Evolutionary conservation across 1,284 basidiomycete genomes (phyloP).

Genomic region (Dichomitus squalens): DNA sequence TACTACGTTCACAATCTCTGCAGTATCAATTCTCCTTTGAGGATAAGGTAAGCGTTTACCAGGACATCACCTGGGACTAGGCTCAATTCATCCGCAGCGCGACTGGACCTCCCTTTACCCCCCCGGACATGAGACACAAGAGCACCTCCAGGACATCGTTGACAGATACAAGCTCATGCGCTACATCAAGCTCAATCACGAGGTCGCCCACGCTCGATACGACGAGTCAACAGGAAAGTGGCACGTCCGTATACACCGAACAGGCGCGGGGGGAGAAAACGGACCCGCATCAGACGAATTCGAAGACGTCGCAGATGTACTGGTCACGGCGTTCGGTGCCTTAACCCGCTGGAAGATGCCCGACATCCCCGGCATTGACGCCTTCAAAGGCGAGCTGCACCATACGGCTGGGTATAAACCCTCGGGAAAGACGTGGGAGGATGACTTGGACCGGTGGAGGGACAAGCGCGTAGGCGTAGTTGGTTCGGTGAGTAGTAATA

Average conservation of each 20-base stretch:
- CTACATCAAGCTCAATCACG: slow-evolving; percentile 56
- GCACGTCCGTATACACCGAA: slow-evolving; percentile 47
- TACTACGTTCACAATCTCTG: neutral
- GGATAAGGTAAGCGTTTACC: slow-evolving; percentile 38
- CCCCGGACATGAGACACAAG: slow-evolving; percentile 56
- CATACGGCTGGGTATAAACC: slow-evolving; percentile 62
- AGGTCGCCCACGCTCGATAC: slow-evolving; percentile 51
- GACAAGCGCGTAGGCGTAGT: slow-evolving; percentile 3
- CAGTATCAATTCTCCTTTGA: slow-evolving; percentile 65
- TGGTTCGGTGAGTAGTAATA: neutral
- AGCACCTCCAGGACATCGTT: slow-evolving; percentile 52
- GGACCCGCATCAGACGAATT: no score
- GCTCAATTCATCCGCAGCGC: no score
- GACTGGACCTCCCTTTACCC: slow-evolving; percentile 65
- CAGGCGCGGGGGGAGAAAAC: slow-evolving; percentile 42
- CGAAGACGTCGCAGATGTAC: slow-evolving; percentile 52
- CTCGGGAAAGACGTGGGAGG: slow-evolving; percentile 47
- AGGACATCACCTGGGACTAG: neutral
- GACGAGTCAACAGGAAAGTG: slow-evolving; percentile 54
- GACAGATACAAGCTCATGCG: slow-evolving; percentile 59
- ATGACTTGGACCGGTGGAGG: slow-evolving; percentile 28
- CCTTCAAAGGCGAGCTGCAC: slow-evolving; percentile 51
- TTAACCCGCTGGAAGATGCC: slow-evolving; percentile 63
- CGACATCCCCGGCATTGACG: slow-evolving; percentile 51
- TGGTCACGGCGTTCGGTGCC: slow-evolving; percentile 50